Evolutionary conservation across 1,139 yeast genomes (phyloP).

Genomic region (Wickerhamiella pararugosa): DNA sequence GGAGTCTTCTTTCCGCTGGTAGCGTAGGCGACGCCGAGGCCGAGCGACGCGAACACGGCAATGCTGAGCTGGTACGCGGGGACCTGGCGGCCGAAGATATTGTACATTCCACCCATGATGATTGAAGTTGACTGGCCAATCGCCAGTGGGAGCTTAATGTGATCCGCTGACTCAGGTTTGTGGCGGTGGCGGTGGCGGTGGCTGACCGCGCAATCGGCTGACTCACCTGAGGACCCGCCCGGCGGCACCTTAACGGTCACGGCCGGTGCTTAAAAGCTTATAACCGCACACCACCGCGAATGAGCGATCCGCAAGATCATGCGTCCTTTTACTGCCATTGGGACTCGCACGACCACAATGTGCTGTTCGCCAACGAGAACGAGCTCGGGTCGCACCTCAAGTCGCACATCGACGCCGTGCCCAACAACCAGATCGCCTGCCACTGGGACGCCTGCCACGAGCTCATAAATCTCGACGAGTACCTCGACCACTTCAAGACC

Average conservation of each 20-base stretch:
- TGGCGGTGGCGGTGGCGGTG: no score
- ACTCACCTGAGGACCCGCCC: no score
- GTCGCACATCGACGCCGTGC: conserved; percentile 12
- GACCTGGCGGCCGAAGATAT: conserved; percentile 57
- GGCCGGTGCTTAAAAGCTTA: no score
- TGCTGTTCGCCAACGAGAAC: conserved; percentile 17
- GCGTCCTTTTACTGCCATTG: conserved; percentile 23
- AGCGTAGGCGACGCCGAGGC: conserved; percentile 21
- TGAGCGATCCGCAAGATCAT: background rate
- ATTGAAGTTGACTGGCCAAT: no score
- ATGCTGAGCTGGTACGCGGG: conserved; percentile 44
- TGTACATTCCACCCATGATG: conserved; percentile 47
- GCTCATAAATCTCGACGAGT: conserved; percentile 21
- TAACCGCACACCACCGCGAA: no score
- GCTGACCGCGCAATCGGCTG: no score
- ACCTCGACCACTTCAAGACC: conserved; percentile 24
- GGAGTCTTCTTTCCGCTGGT: conserved; percentile 18
- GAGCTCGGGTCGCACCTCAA: conserved; percentile 23
- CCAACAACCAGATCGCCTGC: conserved; percentile 17
- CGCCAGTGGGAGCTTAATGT: no score
- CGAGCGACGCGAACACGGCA: conserved; percentile 24
- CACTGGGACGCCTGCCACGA: conserved; percentile 29
- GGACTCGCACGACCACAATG: conserved; percentile 23
- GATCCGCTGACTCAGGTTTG: no score
- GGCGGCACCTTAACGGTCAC: no score